A percentile compares a stretch with the other conserved stretches of the same genome.
Evolutionary conservation across 257 asterid genomes (phyloP).

Genomic region (Salvia hispanica): DNA sequence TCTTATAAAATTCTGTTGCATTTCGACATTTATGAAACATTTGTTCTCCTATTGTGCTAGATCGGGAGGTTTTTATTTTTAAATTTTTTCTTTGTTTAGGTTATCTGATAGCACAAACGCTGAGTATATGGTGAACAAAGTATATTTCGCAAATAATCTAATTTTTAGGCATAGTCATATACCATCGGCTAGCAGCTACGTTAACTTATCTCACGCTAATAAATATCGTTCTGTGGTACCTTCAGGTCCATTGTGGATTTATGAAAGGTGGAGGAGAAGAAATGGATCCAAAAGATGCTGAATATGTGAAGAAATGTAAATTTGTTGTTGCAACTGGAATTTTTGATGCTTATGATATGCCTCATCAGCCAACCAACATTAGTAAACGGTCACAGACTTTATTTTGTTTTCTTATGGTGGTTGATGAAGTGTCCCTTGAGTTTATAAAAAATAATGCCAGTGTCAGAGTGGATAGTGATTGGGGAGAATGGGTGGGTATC

Average conservation of each 20-base stretch:
- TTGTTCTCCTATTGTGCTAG: constrained; percentile 18
- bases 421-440: constrained; percentile 83
- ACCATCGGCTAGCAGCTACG: constrained; percentile 2
- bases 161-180: neutral
- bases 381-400: constrained; percentile 69
- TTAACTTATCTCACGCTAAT: constrained; percentile 22
- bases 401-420: constrained; percentile 94
- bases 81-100: neutral
- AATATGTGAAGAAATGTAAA: constrained; percentile 68
- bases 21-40: neutral
- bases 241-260: constrained; percentile 97
- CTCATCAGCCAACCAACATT: constrained; percentile 87
- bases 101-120: neutral
- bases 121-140: neutral
- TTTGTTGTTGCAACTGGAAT: constrained; percentile 97
- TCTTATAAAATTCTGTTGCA: neutral
- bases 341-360: constrained; percentile 91
- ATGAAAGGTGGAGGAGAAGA: constrained; percentile 89
- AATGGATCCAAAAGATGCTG: constrained; percentile 66
- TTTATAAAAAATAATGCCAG: constrained; percentile 69
- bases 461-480: constrained; percentile 71
- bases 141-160: neutral
- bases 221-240: constrained; percentile 15
- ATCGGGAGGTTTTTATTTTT: neutral
- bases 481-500: constrained; percentile 91